Evolutionary conservation across 2,329 filamentous ascomycete species (phyloP), one percentile per base, ranked within the genome.

Genomic region (Hymenoscyphus fructigenus): DNA sequence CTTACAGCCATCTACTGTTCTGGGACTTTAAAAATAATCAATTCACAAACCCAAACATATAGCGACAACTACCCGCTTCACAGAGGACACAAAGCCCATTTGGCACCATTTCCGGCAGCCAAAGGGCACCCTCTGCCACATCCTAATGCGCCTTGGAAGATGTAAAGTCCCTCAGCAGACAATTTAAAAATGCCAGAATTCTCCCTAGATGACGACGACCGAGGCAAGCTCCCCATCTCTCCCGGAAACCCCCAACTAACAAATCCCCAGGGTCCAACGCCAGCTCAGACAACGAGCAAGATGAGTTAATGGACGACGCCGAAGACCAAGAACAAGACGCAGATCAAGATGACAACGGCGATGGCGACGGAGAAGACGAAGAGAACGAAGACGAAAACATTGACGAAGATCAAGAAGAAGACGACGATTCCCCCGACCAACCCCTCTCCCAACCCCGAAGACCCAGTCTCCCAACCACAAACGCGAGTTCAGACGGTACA

Each of bases 291-390:
- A 81, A 82, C 69, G 84, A 86, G 62, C 81, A 80, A 64, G 85
- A 88, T 70, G 84, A 87, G 72, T 78, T 84, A 41, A 86, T 87
- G 83, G 84, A 87, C 62, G 78, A 79, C 70, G 76, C 70, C 28
- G 77, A 77, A 50, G 74, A 77, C 50, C 72, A 74, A n/a, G 76
- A 77, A 23, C 69, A 65, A 6, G 74, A 75, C 55, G 71, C 67
- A 14, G 75, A 76, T 57, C 72, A 70, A 55, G 74, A 75, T 34
- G 75, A 71, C 23, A 74, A 77, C 47, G 73, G 71, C 5, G 75
- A 77, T n/a, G 75, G 70, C 26, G 73, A 76, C 28, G 71, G 67
- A 15, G 71, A 75, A 15, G 73, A 74, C 32, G 73, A 76, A 23
- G 74, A 73, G 6, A 70, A 76, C 28, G 74, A 74, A 3, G 70